phyloP scores from a whole-genome alignment of 2,329 filamentous ascomycete species.

The Colletotrichum lentis region DNA sequence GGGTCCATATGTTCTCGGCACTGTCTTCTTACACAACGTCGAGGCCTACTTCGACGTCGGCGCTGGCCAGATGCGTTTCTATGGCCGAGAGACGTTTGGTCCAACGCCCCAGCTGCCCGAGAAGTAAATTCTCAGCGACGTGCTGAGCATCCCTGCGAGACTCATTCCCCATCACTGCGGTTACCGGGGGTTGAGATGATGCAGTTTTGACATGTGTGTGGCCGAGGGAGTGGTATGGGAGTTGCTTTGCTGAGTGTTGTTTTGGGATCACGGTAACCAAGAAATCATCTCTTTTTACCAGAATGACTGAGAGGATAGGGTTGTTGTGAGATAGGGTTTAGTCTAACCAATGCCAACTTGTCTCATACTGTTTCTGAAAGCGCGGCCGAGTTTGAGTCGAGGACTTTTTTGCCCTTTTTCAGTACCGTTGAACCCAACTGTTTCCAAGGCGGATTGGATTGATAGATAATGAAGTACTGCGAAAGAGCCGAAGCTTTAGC shows the following conservation, averaged over 20 bases:
- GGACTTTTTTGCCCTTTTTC: not conserved
- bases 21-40: slow-evolving; percentile 60
- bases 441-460: not conserved
- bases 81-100: slow-evolving; percentile 40
- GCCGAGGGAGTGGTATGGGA: not conserved
- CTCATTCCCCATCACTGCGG: not conserved
- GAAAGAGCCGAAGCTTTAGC: not conserved
- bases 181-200: not conserved
- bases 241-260: slow-evolving; percentile 9
- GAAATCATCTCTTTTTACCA: slow-evolving; percentile 21
- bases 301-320: not conserved
- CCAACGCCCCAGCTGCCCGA: slow-evolving; percentile 29
- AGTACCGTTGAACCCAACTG: not conserved
- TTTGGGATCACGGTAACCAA: not conserved
- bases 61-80: slow-evolving; percentile 57
- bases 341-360: slow-evolving; percentile 26
- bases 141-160: not conserved
- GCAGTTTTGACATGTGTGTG: not conserved
- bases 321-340: slow-evolving; percentile 33
- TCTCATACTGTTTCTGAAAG: slow-evolving; percentile 8
- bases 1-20: slow-evolving; percentile 60
- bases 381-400: not conserved
- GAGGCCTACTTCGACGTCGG: slow-evolving; percentile 59
- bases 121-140: not conserved
- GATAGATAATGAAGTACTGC: not conserved